These are phyloP conservation scores for Haemoproteus tartakovskyi DNA, from an alignment of 169 alveolate species.

Conservation along the genomic window DNA sequence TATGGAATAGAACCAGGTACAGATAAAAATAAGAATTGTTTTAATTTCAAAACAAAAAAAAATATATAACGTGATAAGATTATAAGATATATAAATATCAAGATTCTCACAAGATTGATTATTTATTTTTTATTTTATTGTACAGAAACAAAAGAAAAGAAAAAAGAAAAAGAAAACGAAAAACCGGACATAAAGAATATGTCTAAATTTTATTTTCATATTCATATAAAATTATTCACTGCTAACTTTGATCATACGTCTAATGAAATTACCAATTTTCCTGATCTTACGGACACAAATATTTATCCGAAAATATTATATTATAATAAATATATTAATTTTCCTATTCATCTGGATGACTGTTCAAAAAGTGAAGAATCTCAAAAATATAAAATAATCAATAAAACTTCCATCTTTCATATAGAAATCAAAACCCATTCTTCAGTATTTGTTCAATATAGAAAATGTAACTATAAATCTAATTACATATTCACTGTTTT, in stretches of 20 bases:
- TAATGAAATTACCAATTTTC: constrained; percentile 23
- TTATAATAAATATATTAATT: constrained; percentile 37
- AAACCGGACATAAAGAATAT: constrained; percentile 2
- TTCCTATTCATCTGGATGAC: constrained; percentile 60
- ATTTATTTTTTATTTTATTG: too few relatives aligned
- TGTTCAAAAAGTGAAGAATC: constrained; percentile 37
- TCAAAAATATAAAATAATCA: background rate
- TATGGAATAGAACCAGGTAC: constrained; percentile 48
- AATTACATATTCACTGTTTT: background rate
- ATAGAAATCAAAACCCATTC: too few relatives aligned
- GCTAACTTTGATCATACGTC: constrained; percentile 24
- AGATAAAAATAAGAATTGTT: too few relatives aligned
- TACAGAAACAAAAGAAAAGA: too few relatives aligned
- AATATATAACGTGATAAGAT: too few relatives aligned
- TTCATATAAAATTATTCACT: constrained; percentile 50
- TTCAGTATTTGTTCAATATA: too few relatives aligned
- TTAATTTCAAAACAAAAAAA: too few relatives aligned
- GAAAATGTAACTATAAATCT: background rate
- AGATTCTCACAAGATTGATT: too few relatives aligned
- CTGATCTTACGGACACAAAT: constrained; percentile 41
- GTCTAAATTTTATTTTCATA: constrained; percentile 48
- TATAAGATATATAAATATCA: too few relatives aligned
- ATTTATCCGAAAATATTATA: constrained; percentile 42
- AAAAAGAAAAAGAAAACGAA: constrained; percentile 12
- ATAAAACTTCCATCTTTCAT: too few relatives aligned